phyloP scores from a whole-genome alignment of 2,329 filamentous ascomycete genomes.

The Beauveria bassiana region DNA sequence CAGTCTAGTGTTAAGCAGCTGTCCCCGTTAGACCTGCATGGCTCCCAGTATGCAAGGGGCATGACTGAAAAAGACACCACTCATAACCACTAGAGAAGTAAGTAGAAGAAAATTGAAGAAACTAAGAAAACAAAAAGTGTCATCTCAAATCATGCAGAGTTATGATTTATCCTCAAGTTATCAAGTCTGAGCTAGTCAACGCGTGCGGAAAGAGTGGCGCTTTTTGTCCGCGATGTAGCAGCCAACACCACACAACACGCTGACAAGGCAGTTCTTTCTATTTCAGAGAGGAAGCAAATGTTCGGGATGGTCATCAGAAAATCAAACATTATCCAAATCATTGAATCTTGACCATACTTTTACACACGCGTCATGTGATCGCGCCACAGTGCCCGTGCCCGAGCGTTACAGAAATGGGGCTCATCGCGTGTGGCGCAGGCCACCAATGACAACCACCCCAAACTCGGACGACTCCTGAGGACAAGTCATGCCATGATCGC shows the following conservation, averaged over 20 bases:
- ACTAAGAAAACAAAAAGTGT: no score
- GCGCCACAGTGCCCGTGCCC: neutral
- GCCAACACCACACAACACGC: neutral
- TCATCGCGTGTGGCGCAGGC: constrained; percentile 4
- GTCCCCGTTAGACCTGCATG: no score
- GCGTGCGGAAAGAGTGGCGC: no score
- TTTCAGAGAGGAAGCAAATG: no score
- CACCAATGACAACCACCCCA: neutral
- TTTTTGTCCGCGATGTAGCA: neutral
- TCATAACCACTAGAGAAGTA: no score
- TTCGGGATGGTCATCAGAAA: neutral
- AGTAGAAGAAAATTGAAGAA: no score
- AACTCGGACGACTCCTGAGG: constrained; percentile 1
- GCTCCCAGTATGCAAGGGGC: no score
- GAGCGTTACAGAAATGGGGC: neutral
- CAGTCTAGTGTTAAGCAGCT: no score
- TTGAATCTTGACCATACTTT: neutral
- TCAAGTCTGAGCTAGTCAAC: no score
- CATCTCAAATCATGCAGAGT: no score
- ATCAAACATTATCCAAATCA: neutral
- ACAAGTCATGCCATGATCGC: neutral
- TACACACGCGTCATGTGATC: neutral
- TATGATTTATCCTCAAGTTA: no score
- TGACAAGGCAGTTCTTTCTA: neutral
- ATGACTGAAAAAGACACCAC: no score